These are phyloP conservation scores for Monosporascus cannonballus DNA, from an alignment of 2,329 filamentous ascomycete genomes.

Conservation along the genomic window DNA sequence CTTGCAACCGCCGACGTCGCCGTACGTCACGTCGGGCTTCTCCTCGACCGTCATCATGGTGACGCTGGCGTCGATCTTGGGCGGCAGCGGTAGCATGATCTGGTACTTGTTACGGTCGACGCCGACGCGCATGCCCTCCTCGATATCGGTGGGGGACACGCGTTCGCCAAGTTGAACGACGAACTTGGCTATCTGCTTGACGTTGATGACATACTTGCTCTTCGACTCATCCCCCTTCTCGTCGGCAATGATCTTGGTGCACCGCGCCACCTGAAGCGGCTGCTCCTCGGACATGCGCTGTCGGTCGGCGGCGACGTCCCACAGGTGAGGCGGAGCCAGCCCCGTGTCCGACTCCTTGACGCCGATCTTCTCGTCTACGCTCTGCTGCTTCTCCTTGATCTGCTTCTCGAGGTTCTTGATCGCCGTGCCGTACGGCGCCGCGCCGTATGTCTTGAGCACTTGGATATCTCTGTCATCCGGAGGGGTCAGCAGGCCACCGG, in stretches of 20 bases:
- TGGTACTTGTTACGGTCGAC: slow-evolving; percentile 99
- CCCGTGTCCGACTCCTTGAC: slow-evolving; percentile 98
- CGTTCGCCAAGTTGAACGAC: slow-evolving; percentile 96
- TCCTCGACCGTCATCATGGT: slow-evolving; percentile 99
- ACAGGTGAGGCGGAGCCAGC: slow-evolving; percentile 94
- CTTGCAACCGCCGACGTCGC: slow-evolving; percentile 97
- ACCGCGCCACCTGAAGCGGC: slow-evolving; percentile 91
- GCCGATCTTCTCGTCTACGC: slow-evolving; percentile 97
- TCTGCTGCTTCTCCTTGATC: slow-evolving; percentile 98
- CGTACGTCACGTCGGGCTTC: slow-evolving; percentile 98
- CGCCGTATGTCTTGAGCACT: slow-evolving; percentile 97
- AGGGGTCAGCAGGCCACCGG: slow-evolving; percentile 12
- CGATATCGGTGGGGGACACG: slow-evolving; percentile 96
- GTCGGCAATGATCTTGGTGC: slow-evolving; percentile 98
- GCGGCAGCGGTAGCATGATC: slow-evolving; percentile 90
- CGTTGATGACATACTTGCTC: slow-evolving; percentile 99
- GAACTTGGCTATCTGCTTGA: slow-evolving; percentile 99
- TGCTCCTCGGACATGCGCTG: slow-evolving; percentile 99
- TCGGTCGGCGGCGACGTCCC: slow-evolving; percentile 95
- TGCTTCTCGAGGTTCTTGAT: slow-evolving; percentile 98
- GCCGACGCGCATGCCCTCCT: slow-evolving; percentile 97
- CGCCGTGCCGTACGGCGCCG: slow-evolving; percentile 86
- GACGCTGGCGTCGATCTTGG: slow-evolving; percentile 97
- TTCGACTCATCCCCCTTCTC: slow-evolving; percentile 86
- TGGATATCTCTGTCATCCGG: slow-evolving; percentile 77